A percentile compares a stretch with the other conserved stretches of the same genome.
These are phyloP conservation scores for Bjerkandera adusta DNA, from an alignment of 1,284 basidiomycete species.

Conservation along the genomic window DNA sequence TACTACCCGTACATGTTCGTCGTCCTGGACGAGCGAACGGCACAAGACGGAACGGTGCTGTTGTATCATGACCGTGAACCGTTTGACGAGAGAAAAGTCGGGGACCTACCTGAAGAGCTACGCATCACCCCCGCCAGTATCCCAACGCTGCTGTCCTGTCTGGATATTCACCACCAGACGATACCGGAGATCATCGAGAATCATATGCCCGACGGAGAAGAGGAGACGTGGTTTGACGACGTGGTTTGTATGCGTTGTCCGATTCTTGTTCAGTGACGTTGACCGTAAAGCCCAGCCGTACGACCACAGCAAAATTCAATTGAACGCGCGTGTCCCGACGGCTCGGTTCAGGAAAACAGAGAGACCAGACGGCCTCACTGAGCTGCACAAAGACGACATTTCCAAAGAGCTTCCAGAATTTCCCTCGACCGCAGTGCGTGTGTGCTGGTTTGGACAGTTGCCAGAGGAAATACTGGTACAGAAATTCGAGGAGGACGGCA, in stretches of 20 bases:
- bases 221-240: slow-evolving; percentile 1
- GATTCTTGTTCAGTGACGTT: background rate
- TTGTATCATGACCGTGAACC: no score
- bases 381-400: background rate
- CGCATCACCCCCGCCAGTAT: background rate
- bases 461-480: slow-evolving; percentile 1
- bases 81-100: background rate
- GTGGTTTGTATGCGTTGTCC: background rate
- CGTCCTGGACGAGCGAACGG: slow-evolving; percentile 4
- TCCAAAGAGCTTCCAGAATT: background rate
- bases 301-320: background rate
- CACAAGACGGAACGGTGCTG: background rate
- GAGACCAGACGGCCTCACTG: background rate
- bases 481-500: background rate
- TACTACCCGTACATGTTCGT: slow-evolving; percentile 4
- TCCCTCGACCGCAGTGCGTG: background rate
- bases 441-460: background rate
- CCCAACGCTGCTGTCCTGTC: background rate
- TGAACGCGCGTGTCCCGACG: background rate
- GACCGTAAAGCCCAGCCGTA: background rate
- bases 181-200: background rate
- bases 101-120: background rate
- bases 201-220: background rate
- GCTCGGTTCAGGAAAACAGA: background rate
- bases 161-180: background rate